Conservation (phyloP, 2,329 filamentous ascomycete species). For the Metarhizium sp. region DNA sequence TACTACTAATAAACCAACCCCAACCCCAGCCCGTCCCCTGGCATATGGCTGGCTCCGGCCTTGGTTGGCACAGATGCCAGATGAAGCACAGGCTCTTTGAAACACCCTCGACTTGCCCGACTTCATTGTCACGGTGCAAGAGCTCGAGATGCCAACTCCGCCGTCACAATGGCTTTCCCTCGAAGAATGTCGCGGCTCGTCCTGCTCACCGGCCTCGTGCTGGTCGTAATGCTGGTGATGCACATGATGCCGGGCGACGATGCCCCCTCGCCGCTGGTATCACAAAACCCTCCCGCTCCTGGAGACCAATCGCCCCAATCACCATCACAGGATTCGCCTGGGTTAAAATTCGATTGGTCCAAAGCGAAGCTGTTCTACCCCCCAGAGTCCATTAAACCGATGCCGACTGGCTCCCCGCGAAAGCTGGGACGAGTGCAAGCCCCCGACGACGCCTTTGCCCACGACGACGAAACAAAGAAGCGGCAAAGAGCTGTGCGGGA, state of each 20-base stretch:
- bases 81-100: no score
- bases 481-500: slow-evolving; percentile 29
- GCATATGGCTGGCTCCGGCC: no score
- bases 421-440: slow-evolving; percentile 23
- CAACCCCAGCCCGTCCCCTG: no score
- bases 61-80: no score
- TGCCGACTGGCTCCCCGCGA: slow-evolving; percentile 17
- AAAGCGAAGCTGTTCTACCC: slow-evolving; percentile 17
- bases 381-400: slow-evolving; percentile 19
- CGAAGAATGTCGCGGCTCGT: slow-evolving; percentile 14
- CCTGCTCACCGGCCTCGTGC: slow-evolving; percentile 10
- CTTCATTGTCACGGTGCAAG: neutral
- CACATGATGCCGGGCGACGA: slow-evolving; percentile 10
- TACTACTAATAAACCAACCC: no score
- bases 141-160: slow-evolving; percentile 4
- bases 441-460: slow-evolving; percentile 12
- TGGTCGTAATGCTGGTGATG: slow-evolving; percentile 14
- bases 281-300: neutral
- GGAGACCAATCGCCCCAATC: neutral
- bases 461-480: slow-evolving; percentile 12
- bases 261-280: slow-evolving; percentile 1
- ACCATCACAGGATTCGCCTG: slow-evolving; percentile 1
- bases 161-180: slow-evolving; percentile 13
- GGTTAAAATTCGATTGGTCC: slow-evolving; percentile 22
- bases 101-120: neutral